These are phyloP conservation scores for Citrus glauca DNA, from an alignment of 345 rosid genomes.

Conservation along the genomic window DNA sequence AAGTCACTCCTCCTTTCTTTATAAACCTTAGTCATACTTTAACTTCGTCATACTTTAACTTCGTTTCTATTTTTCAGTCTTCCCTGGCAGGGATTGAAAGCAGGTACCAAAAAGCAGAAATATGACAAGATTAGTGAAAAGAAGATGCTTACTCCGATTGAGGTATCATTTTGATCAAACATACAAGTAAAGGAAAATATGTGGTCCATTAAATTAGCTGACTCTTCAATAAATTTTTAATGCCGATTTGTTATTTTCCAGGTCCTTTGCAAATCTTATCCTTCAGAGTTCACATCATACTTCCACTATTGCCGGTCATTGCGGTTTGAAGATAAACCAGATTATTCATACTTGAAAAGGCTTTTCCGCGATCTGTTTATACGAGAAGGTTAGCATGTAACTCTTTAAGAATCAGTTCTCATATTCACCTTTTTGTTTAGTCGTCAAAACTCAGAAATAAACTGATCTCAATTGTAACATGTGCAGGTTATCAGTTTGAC, in stretches of 20 bases:
- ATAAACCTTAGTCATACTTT: background rate
- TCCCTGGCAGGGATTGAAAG: slow-evolving; percentile 97
- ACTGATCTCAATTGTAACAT: slow-evolving; percentile 13
- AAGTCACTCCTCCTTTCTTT: background rate
- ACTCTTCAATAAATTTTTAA: background rate
- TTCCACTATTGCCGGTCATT: slow-evolving; percentile 93
- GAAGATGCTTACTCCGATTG: slow-evolving; percentile 88
- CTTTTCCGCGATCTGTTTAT: slow-evolving; percentile 92
- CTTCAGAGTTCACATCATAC: slow-evolving; percentile 89
- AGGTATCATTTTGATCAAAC: slow-evolving; percentile 40
- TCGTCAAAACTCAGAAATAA: background rate
- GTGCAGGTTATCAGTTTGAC: slow-evolving; percentile 86
- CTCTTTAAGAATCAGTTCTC: background rate
- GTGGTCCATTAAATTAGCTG: background rate
- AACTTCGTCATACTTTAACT: no score
- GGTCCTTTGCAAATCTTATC: slow-evolving; percentile 88
- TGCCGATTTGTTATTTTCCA: slow-evolving; percentile 18
- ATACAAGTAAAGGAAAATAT: background rate
- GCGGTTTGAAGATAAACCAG: slow-evolving; percentile 97
- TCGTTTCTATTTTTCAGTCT: slow-evolving; percentile 49
- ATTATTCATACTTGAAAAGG: slow-evolving; percentile 90
- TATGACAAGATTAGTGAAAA: slow-evolving; percentile 96
- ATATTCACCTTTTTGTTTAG: background rate
- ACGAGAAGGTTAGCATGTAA: slow-evolving; percentile 62
- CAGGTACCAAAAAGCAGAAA: slow-evolving; percentile 96